A percentile compares a stretch with the other conserved stretches of the same genome.
These are phyloP conservation scores for Mucor lusitanicus DNA, from an alignment of 371 early-diverging fungal species.

Conservation along the genomic window DNA sequence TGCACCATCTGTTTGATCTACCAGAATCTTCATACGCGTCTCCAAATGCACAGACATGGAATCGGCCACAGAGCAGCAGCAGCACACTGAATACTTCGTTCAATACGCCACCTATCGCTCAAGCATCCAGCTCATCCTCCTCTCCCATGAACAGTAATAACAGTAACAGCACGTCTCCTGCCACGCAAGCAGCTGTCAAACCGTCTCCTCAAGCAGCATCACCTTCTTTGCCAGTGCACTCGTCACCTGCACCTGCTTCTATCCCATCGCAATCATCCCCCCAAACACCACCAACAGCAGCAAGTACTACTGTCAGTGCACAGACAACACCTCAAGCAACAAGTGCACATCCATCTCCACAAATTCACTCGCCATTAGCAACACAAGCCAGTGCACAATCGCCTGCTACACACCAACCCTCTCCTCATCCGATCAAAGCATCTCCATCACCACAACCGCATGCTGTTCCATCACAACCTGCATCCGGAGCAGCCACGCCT, in stretches of 20 bases:
- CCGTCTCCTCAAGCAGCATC: not conserved
- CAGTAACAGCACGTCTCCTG: not conserved
- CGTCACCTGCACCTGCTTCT: not conserved
- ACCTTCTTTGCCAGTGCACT: not conserved
- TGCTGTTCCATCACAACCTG: not conserved
- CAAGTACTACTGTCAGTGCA: too few relatives aligned
- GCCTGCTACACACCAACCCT: not conserved
- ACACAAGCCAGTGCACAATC: not conserved
- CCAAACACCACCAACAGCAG: not conserved
- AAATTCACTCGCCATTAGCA: not conserved
- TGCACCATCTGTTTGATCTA: slow-evolving; percentile 32
- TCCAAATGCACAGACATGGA: slow-evolving; percentile 7
- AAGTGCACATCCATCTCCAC: not conserved
- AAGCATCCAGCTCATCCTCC: not conserved
- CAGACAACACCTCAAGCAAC: slow-evolving; percentile 1
- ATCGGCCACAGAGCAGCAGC: not conserved
- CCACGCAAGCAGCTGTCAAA: not conserved
- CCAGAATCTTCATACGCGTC: slow-evolving; percentile 1
- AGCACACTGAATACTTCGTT: not conserved
- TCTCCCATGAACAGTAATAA: slow-evolving; percentile 5
- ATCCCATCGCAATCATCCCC: not conserved
- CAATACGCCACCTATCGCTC: not conserved
- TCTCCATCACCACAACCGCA: not conserved
- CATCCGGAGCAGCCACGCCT: not conserved
- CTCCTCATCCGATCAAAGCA: not conserved